Evolutionary conservation across 345 rosid species (phyloP).

Genomic region (Euphorbia lathyris): DNA sequence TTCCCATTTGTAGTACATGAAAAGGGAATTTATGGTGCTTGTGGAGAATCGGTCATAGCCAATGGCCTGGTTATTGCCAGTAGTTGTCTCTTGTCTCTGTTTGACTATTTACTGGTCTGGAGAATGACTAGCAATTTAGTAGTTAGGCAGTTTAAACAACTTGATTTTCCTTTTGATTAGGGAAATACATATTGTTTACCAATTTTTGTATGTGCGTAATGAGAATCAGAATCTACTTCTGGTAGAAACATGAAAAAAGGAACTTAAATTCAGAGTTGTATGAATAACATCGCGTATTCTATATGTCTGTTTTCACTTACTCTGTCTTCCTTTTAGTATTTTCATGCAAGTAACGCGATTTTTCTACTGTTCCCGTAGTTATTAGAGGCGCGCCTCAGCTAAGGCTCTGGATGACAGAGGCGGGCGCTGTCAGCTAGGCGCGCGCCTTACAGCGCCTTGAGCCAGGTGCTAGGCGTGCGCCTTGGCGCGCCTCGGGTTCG

Average conservation of each 20-base stretch:
- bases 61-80: neutral
- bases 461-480: too few relatives aligned
- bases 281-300: neutral
- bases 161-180: slow-evolving; percentile 1
- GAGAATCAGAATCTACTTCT: neutral
- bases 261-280: neutral
- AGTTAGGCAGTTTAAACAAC: neutral
- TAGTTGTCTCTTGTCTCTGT: neutral
- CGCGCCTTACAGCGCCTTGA: too few relatives aligned
- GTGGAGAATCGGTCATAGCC: neutral
- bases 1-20: neutral
- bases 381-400: too few relatives aligned
- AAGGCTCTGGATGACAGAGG: too few relatives aligned
- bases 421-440: too few relatives aligned
- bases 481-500: too few relatives aligned
- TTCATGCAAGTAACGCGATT: neutral
- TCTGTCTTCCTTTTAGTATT: neutral
- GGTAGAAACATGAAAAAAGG: neutral
- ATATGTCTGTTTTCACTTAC: neutral
- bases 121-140: neutral
- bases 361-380: neutral
- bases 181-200: neutral
- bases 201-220: neutral
- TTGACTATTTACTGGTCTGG: neutral
- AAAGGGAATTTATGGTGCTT: neutral